A percentile compares a stretch with the other conserved stretches of the same genome.
These are phyloP conservation scores for Salvia rosmarinus DNA, from an alignment of 257 asterid species.

Conservation along the genomic window DNA sequence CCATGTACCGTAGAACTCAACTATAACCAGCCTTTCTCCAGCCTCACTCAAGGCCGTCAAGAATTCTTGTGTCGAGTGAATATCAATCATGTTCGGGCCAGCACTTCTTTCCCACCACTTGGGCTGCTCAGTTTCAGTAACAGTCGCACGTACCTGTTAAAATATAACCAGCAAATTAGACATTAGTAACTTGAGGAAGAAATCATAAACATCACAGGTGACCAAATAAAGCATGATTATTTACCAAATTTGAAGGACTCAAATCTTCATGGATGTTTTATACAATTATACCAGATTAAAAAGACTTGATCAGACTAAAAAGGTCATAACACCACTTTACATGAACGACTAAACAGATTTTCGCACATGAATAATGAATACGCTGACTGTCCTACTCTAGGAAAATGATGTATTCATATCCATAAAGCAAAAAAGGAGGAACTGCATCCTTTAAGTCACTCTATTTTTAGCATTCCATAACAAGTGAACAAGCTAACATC, in stretches of 20 bases:
- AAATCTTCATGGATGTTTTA: neutral
- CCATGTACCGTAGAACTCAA: conserved; percentile 92
- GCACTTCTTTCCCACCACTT: conserved; percentile 93
- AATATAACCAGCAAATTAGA: conserved; percentile 28
- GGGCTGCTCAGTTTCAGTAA: conserved; percentile 67
- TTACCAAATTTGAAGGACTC: neutral
- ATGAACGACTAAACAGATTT: neutral
- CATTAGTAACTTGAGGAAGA: conserved; percentile 24
- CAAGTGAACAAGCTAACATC: no score
- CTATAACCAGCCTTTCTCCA: conserved; percentile 82
- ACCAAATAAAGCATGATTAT: conserved; percentile 19
- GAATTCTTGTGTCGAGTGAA: conserved; percentile 82
- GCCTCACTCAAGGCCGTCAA: conserved; percentile 75
- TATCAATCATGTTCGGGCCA: conserved; percentile 88
- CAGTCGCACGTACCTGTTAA: conserved; percentile 59
- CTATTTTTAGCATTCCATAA: neutral
- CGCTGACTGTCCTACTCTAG: neutral
- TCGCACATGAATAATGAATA: neutral
- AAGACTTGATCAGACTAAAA: conserved; percentile 18
- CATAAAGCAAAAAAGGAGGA: neutral
- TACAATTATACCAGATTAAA: neutral
- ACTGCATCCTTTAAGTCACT: neutral
- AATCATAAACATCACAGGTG: conserved; percentile 6
- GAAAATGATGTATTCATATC: conserved; percentile 16
- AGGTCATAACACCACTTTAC: conserved; percentile 15